Base-by-base conservation (phyloP, 257 asterid genomes). In the Solanum sejunctum region DNA sequence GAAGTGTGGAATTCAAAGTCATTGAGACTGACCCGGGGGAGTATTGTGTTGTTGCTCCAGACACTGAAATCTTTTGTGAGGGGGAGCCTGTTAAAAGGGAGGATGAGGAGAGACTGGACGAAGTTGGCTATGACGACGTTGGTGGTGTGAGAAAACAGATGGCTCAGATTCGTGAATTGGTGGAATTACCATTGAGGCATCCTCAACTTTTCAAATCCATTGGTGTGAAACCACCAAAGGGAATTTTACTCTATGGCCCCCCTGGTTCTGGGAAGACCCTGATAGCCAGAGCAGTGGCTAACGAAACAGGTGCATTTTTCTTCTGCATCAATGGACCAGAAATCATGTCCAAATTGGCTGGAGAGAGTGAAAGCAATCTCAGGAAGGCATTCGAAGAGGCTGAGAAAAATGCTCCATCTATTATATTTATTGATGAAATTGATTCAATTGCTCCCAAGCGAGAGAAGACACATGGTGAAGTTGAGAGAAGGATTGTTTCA, bases 121-220 rank as follows among this genome's bases (percentile, higher is more conserved):
- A 92, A 88, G 88, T 92, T 86, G 96, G 96, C 45, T 92, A 92
- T 86, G 96, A 92, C 56, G 96, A 91, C 83, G 94, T 91, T n/a
- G 96, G 96, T 80, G 96, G 96, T 52, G 96, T 92, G 71, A 89
- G 96, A 70, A 92, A 92, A 83, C 96, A 92, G 86, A 92, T 92
- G 94, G 96, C 93, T 80, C 96, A 92, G 89, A 92, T 92, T 84
- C 96, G 96, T 85, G 96, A 92, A 87, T 83, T 92, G 85, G 96
- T 92, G 26, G 96, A 92, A 83, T 84, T 91, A 86, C 96, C 96
- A 17, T 86, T 92, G 83, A 92, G 96, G 89, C 96, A 92, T 86
- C 96, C 96, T 1, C 93, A 91, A 71, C 96, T 92, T 55, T 92
- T 92, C 90, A 92, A 92, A 86, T 90, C 96, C 56, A 91, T 92